A percentile compares a stretch with the other conserved stretches of the same genome.
Conservation (phyloP, 2,329 filamentous ascomycete species). For the Hypoxylon sp. region DNA sequence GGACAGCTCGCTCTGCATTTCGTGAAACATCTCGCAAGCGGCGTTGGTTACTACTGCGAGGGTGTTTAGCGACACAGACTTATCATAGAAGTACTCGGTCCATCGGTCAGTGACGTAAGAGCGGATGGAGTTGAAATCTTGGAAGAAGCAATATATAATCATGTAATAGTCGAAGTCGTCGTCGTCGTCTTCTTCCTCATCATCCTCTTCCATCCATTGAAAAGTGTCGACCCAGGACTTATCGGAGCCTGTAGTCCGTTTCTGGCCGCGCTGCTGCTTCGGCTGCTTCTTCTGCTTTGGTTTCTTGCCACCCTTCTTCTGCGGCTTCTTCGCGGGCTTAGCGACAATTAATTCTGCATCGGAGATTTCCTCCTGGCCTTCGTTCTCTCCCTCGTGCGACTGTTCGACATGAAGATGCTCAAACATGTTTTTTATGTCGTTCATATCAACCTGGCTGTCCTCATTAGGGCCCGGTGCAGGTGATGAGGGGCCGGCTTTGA, state of each 20-base stretch:
- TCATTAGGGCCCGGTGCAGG: background rate
- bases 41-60: slow-evolving; percentile 51
- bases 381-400: slow-evolving; percentile 29
- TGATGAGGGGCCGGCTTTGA: slow-evolving; percentile 17
- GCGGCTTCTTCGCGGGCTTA: slow-evolving; percentile 12
- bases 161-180: slow-evolving; percentile 50
- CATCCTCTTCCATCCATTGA: slow-evolving; percentile 38
- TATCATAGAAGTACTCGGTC: slow-evolving; percentile 50
- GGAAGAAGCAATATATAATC: slow-evolving; percentile 53
- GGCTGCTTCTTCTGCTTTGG: slow-evolving; percentile 28
- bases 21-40: slow-evolving; percentile 50
- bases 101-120: slow-evolving; percentile 49
- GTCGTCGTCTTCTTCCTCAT: slow-evolving; percentile 44
- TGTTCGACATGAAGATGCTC: slow-evolving; percentile 44
- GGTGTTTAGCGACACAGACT: slow-evolving; percentile 42
- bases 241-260: slow-evolving; percentile 4
- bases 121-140: slow-evolving; percentile 50
- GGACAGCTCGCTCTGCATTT: slow-evolving; percentile 46
- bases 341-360: slow-evolving; percentile 18
- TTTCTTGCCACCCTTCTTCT: slow-evolving; percentile 22
- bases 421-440: slow-evolving; percentile 48
- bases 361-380: slow-evolving; percentile 20
- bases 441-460: slow-evolving; percentile 25
- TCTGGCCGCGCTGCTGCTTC: slow-evolving; percentile 15
- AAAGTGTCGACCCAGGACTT: slow-evolving; percentile 44